These are phyloP conservation scores for Paratinospora sagittata DNA, from an alignment of 164 flowering plant genomes.

Conservation along the genomic window DNA sequence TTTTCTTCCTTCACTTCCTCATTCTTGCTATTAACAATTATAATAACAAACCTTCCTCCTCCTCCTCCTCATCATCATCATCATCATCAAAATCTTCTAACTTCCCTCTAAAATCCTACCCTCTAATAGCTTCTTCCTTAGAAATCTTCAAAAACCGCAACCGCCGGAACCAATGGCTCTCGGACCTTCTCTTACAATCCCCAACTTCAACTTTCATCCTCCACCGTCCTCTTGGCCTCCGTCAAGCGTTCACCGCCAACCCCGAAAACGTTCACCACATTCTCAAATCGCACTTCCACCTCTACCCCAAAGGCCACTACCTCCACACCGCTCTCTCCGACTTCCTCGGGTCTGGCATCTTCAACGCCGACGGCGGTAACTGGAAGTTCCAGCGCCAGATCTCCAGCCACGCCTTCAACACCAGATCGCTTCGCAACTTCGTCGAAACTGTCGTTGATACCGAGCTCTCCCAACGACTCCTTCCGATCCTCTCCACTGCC, in stretches of 20 bases:
- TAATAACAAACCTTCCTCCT: neutral
- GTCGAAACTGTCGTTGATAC: slow-evolving; percentile 32
- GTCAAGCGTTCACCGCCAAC: slow-evolving; percentile 36
- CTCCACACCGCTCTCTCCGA: slow-evolving; percentile 16
- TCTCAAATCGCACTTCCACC: slow-evolving; percentile 36
- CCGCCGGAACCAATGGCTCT: slow-evolving; percentile 24
- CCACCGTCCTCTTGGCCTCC: slow-evolving; percentile 20
- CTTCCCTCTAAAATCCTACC: slow-evolving; percentile 37
- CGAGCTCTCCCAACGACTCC: slow-evolving; percentile 35
- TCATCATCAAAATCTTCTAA: too few species aligned
- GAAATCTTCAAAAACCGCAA: slow-evolving; percentile 16
- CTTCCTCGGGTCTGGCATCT: slow-evolving; percentile 45
- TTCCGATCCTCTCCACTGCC: slow-evolving; percentile 33
- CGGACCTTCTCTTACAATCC: slow-evolving; percentile 23
- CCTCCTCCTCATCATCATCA: neutral
- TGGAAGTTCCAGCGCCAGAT: slow-evolving; percentile 55
- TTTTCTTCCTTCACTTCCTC: neutral
- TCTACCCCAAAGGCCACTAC: slow-evolving; percentile 35
- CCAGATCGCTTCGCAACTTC: slow-evolving; percentile 41
- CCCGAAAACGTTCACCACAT: slow-evolving; percentile 49
- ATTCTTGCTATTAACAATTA: neutral
- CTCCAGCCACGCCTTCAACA: slow-evolving; percentile 44
- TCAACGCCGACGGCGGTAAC: slow-evolving; percentile 35
- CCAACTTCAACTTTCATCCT: slow-evolving; percentile 37
- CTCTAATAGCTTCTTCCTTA: slow-evolving; percentile 29